Base-by-base conservation (phyloP, 2,329 filamentous ascomycete genomes). In the Pseudocercospora fijiensis region DNA sequence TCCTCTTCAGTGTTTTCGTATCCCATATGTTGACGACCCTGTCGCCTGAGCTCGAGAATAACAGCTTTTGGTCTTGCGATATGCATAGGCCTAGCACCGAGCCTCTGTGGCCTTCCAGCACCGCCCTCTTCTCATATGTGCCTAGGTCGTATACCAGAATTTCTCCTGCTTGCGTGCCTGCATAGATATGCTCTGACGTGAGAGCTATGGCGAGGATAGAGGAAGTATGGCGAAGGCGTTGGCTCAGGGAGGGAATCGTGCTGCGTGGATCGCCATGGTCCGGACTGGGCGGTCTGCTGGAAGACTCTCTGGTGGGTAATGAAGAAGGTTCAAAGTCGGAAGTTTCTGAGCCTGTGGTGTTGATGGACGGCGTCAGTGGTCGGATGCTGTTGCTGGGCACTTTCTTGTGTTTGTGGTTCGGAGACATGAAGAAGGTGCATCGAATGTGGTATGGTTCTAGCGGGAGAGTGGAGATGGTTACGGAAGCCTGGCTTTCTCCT, bases 1-100 rank as follows among this genome's bases (percentile, higher is more conserved):
- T 83, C 27, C 90, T 88, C 61, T 84, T 85, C 76, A 96, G 88
- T 5, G 87, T 89, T 49, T 81, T 83, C 1, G 93, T 90, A 71
- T 88, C 89, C 95, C 95, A 99, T 47, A 96, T 91, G 76, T 96
- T 97, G 74, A 98, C 89, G 63, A 97, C 90, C 1, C 94, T 91
- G 74, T 99, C 95, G 69, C 92, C 93, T 9, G 92, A 94, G 71
- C 90, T 96, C 10, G 94, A 98, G 77, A 99, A 94, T 9, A 99
- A 85, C 28, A 96, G 82, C 16, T 82, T 83, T 66, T 86, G 83
- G 76, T 96, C 88, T 58, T 87, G 84, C 8, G 91, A 93, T 26
- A 99, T 83, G 74, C 88, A 90, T 2, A 99, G 84, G 62, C 89
- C 92, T 55, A 99, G 86, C 22, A 99, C 90, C 74, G 92, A 96